Percentiles rank a stretch among this genome's conserved stretches.
These are phyloP conservation scores for Rhinocladiella mackenziei DNA, from an alignment of 2,329 filamentous ascomycete species.

Conservation along the genomic window DNA sequence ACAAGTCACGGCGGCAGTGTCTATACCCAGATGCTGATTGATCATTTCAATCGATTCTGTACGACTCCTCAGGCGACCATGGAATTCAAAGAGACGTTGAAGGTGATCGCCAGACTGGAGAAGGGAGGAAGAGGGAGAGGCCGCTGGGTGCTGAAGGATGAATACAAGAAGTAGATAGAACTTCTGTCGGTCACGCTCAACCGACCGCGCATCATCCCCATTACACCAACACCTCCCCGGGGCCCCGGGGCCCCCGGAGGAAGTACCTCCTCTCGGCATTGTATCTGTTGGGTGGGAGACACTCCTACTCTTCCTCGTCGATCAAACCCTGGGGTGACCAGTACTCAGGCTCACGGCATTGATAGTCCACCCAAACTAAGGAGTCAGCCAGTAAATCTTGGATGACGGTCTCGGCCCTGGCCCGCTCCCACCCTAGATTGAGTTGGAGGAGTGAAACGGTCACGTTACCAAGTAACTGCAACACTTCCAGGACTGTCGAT, in stretches of 20 bases:
- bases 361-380: constrained; percentile 89
- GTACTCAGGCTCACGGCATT: constrained; percentile 83
- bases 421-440: constrained; percentile 80
- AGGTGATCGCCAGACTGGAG: constrained; percentile 69
- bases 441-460: constrained; percentile 82
- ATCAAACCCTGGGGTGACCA: constrained; percentile 59
- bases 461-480: constrained; percentile 84
- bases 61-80: constrained; percentile 63
- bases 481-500: constrained; percentile 83
- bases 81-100: constrained; percentile 78
- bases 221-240: too few relatives aligned
- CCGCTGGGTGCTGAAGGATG: constrained; percentile 58
- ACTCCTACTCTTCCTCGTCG: constrained; percentile 39
- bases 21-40: constrained; percentile 78
- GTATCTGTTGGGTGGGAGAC: neutral
- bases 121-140: constrained; percentile 49
- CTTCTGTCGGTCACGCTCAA: too few relatives aligned
- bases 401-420: constrained; percentile 80
- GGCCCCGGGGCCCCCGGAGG: neutral
- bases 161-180: constrained; percentile 41
- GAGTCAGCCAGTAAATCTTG: constrained; percentile 86
- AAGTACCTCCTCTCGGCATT: neutral
- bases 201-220: too few relatives aligned
- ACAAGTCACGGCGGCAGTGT: constrained; percentile 71
- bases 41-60: constrained; percentile 83